Evolutionary conservation across 306 rosid genomes (phyloP), one percentile per base, ranked within the genome.

Genomic region (Alnus rubra): DNA sequence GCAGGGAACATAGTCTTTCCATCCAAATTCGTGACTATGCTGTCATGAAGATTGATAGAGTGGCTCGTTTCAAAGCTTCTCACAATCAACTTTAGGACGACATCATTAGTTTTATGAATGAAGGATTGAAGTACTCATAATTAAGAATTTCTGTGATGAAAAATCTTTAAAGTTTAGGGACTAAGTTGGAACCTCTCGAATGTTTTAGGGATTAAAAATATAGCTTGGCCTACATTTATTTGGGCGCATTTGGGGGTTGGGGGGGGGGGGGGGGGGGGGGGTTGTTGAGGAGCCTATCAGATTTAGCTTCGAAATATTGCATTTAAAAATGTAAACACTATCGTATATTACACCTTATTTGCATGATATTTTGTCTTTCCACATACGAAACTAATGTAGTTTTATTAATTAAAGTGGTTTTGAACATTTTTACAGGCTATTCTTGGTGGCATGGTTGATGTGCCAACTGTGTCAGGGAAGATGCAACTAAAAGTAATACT

Each of bases 361-460:
- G 18, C 64, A 39, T 72, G 60, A 12, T 23, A 48, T 64, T 48
- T 76, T 80, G 50, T 23, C 39, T 19, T 50, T 74, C 14, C 56
- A 28, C 42, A 74, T 33, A 4, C 30, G 31, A 62, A n/a, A 28
- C 5, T 13, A 64, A 1, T 18, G 35, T 15, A 48, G 47, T 74
- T 62, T 75, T 59, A 55, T 69, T 71, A 71, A 59, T 76, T 55
- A 48, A 60, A 39, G 64, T 53, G 60, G 31, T 54, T 71, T 79
- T 84, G 67, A 69, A 79, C 35, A 39, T 78, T 49, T 75, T 81
- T 87, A n/a, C 91, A 95, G 99, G 99, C 98, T 83, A 90, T 95
- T 85, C 92, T 95, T 82, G 99, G 99, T 60, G 98, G 98, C 70
- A 82, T 83, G 84, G 94, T 93, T 79, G 96, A 91, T 78, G 97